These are phyloP conservation scores for Hevea brasiliensis DNA, from an alignment of 345 rosid genomes.

Conservation along the genomic window DNA sequence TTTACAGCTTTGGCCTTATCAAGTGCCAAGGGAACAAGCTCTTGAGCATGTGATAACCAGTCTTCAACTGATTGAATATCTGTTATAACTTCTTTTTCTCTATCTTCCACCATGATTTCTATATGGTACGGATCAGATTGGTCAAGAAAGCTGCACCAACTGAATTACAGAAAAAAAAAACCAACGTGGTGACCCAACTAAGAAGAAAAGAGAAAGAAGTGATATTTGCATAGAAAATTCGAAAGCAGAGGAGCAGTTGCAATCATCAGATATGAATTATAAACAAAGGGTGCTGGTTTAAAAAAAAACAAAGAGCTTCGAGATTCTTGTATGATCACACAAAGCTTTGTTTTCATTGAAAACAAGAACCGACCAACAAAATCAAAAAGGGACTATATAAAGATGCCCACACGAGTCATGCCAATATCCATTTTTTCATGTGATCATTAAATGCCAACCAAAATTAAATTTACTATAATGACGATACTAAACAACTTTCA, in stretches of 20 bases:
- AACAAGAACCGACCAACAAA: conserved; percentile 47
- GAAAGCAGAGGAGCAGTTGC: conserved; percentile 70
- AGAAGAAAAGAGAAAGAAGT: conserved; percentile 18
- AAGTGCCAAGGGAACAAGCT: conserved; percentile 66
- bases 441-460: conserved; percentile 56
- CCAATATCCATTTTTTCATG: conserved; percentile 41
- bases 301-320: conserved; percentile 31
- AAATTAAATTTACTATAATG: conserved; percentile 17
- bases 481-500: conserved; percentile 5
- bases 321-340: conserved; percentile 30
- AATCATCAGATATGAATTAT: conserved; percentile 42
- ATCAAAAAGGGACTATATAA: conserved; percentile 29
- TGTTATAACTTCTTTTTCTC: conserved; percentile 24
- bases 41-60: conserved; percentile 66
- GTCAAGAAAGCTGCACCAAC: conserved; percentile 30
- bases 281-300: conserved; percentile 22
- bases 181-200: conserved; percentile 32
- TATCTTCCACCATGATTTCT: conserved; percentile 55
- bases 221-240: conserved; percentile 34
- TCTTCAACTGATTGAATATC: conserved; percentile 59
- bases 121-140: conserved; percentile 31
- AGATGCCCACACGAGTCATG: conserved; percentile 51
- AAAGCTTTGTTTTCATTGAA: conserved; percentile 48
- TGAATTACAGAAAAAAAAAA: conserved; percentile 24
- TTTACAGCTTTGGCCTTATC: conserved; percentile 58